Conservation (phyloP, 129 eudicot genomes). For the Chrysanthemum lavandulifolium region DNA sequence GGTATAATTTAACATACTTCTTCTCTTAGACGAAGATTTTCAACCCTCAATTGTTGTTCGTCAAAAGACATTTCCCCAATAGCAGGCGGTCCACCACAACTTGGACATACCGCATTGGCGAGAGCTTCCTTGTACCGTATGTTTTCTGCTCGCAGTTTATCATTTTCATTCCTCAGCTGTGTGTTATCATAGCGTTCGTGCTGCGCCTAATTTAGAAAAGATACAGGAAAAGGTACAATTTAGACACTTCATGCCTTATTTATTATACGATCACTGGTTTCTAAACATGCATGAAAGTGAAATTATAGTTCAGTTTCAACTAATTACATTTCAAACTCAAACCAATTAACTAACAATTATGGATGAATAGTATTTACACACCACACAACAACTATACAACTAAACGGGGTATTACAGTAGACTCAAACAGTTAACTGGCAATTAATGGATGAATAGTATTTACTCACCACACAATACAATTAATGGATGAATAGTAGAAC, state of each 20-base stretch:
- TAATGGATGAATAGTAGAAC: no score
- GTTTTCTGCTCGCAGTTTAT: constrained; percentile 87
- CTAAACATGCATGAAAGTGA: no score
- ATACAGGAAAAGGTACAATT: constrained; percentile 10
- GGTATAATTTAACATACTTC: constrained; percentile 49
- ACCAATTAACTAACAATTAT: no score
- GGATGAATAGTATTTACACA: no score
- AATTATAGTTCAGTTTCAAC: neutral
- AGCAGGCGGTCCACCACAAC: constrained; percentile 91
- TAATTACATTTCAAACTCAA: neutral
- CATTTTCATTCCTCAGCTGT: constrained; percentile 74
- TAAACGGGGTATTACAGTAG: no score
- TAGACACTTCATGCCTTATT: constrained; percentile 1
- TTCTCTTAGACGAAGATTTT: constrained; percentile 87
- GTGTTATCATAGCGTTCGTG: constrained; percentile 88
- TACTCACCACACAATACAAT: no score
- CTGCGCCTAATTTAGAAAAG: constrained; percentile 57
- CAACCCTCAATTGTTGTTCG: constrained; percentile 88
- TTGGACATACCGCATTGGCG: constrained; percentile 76
- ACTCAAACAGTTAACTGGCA: no score
- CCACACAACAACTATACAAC: no score
- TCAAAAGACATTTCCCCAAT: constrained; percentile 96
- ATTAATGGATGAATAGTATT: no score
- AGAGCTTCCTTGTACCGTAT: constrained; percentile 85
- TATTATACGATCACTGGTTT: neutral